Conservation (phyloP, 23 red algal genomes). For the Cyanidioschyzon merolae region DNA sequence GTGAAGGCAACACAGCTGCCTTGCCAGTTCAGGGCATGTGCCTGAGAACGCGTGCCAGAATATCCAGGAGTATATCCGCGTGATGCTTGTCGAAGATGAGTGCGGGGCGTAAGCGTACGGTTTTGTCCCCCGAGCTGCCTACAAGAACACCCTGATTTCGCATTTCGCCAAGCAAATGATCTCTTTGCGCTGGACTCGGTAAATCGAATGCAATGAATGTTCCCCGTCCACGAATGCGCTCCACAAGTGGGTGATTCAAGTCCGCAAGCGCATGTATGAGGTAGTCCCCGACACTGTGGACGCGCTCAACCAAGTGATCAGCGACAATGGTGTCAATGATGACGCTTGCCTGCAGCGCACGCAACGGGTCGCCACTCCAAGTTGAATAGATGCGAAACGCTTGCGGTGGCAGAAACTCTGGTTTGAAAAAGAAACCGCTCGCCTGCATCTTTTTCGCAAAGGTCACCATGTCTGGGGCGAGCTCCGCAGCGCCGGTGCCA, state of each 20-base stretch:
- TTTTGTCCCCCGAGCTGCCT: not conserved
- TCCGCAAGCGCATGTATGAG: not conserved
- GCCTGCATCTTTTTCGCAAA: slow-evolving; percentile 49
- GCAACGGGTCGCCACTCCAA: slow-evolving; percentile 35
- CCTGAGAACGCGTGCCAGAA: not conserved
- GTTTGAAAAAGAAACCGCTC: slow-evolving; percentile 20
- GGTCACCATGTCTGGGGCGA: slow-evolving; percentile 31
- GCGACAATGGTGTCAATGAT: slow-evolving; percentile 17
- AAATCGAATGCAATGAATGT: slow-evolving; percentile 8
- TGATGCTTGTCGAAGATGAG: not conserved
- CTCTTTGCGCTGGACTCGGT: not conserved
- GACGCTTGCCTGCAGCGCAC: slow-evolving; percentile 19
- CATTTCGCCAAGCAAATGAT: not conserved
- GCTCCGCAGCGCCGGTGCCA: slow-evolving; percentile 11
- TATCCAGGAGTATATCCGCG: slow-evolving; percentile 5
- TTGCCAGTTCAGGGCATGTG: too few relatives aligned
- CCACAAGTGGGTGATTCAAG: not conserved
- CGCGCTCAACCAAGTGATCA: slow-evolving; percentile 21
- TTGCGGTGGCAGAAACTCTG: slow-evolving; percentile 20
- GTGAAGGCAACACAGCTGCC: too few relatives aligned
- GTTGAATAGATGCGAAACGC: slow-evolving; percentile 28
- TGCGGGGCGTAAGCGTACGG: not conserved
- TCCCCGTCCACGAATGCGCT: not conserved
- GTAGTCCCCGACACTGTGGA: not conserved
- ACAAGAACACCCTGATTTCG: not conserved